phyloP scores from a whole-genome alignment of 345 rosid species.

The Punica granatum region DNA sequence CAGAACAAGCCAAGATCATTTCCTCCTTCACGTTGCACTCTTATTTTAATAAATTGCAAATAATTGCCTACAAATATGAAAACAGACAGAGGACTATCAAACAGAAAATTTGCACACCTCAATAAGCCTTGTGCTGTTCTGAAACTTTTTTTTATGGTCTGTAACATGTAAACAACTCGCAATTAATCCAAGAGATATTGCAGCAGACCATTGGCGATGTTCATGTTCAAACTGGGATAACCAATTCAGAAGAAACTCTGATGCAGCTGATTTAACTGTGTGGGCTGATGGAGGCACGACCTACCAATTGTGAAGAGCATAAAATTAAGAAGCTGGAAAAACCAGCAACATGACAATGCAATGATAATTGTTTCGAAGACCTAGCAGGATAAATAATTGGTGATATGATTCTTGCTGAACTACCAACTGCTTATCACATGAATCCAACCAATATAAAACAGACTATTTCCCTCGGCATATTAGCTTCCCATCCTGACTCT shows the following conservation, averaged over 20 bases:
- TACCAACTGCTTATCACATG: neutral
- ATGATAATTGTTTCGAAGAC: neutral
- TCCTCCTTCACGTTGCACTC: neutral
- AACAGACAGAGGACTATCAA: neutral
- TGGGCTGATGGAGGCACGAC: constrained; percentile 82
- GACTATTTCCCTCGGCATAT: neutral
- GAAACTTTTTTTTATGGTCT: constrained; percentile 72
- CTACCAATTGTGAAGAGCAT: constrained; percentile 23
- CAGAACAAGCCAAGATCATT: constrained; percentile 4
- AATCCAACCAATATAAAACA: neutral
- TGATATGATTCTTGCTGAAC: neutral
- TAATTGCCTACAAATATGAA: neutral
- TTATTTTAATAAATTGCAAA: neutral
- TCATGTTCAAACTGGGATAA: constrained; percentile 79
- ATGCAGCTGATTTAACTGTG: constrained; percentile 61
- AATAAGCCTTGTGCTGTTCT: constrained; percentile 57
- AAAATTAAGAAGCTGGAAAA: neutral
- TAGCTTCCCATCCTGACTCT: neutral
- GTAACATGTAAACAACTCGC: constrained; percentile 70
- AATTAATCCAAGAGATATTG: constrained; percentile 84
- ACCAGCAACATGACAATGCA: neutral
- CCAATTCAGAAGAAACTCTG: constrained; percentile 75
- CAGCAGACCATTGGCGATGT: constrained; percentile 93
- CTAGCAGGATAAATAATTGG: neutral
- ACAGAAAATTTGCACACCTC: constrained; percentile 37